A percentile compares a stretch with the other conserved stretches of the same genome.
Conservation (phyloP, 441 rosid genomes). For the Gossypium lobatum region DNA sequence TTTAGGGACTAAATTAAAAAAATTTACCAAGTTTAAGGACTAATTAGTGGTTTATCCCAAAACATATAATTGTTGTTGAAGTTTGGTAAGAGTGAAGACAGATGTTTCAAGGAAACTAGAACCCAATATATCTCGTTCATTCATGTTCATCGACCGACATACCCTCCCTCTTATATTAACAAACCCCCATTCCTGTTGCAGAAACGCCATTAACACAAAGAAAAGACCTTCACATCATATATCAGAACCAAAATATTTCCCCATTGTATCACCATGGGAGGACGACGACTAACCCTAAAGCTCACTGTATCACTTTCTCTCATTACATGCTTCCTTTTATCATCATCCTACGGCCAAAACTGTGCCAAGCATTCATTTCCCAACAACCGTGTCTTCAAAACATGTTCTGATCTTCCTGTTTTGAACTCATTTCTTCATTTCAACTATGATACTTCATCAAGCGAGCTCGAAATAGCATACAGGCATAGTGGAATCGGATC, state of each 20-base stretch:
- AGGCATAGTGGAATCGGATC: slow-evolving; percentile 52
- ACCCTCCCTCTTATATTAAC: too few relatives aligned
- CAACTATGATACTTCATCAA: slow-evolving; percentile 43
- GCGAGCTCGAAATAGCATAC: slow-evolving; percentile 54
- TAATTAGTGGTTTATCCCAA: too few relatives aligned
- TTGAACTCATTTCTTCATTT: slow-evolving; percentile 68
- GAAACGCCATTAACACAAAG: too few relatives aligned
- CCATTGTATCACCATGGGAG: slow-evolving; percentile 18
- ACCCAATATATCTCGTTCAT: too few relatives aligned
- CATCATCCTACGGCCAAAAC: slow-evolving; percentile 46
- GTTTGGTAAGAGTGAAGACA: too few relatives aligned
- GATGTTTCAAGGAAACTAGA: too few relatives aligned
- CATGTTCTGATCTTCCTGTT: slow-evolving; percentile 70
- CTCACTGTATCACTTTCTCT: slow-evolving; percentile 27
- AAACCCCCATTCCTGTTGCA: too few relatives aligned
- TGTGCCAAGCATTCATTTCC: slow-evolving; percentile 58
- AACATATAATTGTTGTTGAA: too few relatives aligned
- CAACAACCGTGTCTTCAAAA: slow-evolving; percentile 39
- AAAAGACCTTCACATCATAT: neutral
- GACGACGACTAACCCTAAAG: slow-evolving; percentile 7
- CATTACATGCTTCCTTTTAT: slow-evolving; percentile 20
- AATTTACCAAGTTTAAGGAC: too few relatives aligned
- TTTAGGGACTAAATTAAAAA: too few relatives aligned
- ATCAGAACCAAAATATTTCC: neutral
- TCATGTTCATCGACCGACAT: too few relatives aligned